A percentile compares a stretch with the other conserved stretches of the same genome.
phyloP scores from a whole-genome alignment of 2,329 filamentous ascomycete species.

The Cladosporium colombiae region DNA sequence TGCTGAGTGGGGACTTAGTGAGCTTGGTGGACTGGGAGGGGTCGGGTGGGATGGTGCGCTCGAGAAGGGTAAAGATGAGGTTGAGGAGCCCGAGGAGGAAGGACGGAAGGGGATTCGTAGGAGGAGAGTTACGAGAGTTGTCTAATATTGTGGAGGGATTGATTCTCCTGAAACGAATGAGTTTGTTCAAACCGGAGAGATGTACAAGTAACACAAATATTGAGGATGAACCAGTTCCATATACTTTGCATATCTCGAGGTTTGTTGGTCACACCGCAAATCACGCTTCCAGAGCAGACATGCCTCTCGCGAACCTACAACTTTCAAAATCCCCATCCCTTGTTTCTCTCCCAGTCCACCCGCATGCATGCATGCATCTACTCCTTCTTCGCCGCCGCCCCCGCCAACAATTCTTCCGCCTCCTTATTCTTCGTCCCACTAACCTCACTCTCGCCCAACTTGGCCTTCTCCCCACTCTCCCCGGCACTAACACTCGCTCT shows the following conservation, averaged over 20 bases:
- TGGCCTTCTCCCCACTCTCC: conserved; percentile 31
- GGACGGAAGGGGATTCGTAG: conserved; percentile 54
- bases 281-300: background rate
- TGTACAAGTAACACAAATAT: background rate
- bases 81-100: conserved; percentile 58
- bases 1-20: conserved; percentile 70
- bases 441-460: conserved; percentile 39
- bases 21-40: conserved; percentile 21
- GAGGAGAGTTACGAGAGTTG: conserved; percentile 29
- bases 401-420: conserved; percentile 46
- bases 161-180: background rate
- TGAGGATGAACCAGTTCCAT: background rate
- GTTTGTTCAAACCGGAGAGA: background rate
- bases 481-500: conserved; percentile 56
- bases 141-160: background rate
- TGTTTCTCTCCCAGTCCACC: background rate
- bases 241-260: background rate
- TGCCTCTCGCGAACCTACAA: background rate
- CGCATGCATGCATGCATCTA: background rate
- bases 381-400: conserved; percentile 19
- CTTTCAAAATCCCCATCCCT: background rate
- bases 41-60: conserved; percentile 58
- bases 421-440: conserved; percentile 49
- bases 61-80: conserved; percentile 81
- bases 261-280: background rate